Percentiles rank a stretch among this genome's conserved stretches.
phyloP scores from a whole-genome alignment of 2,329 filamentous ascomycete genomes.

The Huntiella bhutanensis region DNA sequence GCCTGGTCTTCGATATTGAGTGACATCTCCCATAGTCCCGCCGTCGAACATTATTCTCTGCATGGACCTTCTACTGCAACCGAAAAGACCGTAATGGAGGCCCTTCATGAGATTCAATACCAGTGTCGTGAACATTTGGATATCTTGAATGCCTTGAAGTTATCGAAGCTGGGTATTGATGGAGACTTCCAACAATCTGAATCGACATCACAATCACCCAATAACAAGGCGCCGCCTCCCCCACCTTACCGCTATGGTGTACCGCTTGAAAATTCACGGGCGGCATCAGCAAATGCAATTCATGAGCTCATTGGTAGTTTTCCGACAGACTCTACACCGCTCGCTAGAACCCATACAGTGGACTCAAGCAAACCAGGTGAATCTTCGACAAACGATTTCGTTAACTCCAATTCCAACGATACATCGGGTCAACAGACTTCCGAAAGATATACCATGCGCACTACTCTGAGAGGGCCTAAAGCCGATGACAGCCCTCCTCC shows the following conservation, averaged over 20 bases:
- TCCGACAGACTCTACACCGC: too few relatives aligned
- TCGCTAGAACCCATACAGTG: too few relatives aligned
- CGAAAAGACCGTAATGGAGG: slow-evolving; percentile 65
- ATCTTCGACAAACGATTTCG: background rate
- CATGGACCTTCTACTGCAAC: slow-evolving; percentile 61
- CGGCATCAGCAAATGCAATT: too few relatives aligned
- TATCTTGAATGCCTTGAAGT: slow-evolving; percentile 60
- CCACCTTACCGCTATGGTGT: background rate
- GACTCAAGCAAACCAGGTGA: background rate
- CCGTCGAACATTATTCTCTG: slow-evolving; percentile 32
- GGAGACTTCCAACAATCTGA: background rate
- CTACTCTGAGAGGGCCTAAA: slow-evolving; percentile 35
- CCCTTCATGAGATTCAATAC: slow-evolving; percentile 62
- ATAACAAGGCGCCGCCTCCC: background rate
- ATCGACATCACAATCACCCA: background rate
- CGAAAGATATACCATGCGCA: slow-evolving; percentile 42
- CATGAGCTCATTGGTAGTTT: too few relatives aligned
- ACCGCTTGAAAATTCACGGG: background rate
- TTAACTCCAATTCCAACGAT: background rate
- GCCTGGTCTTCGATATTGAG: slow-evolving; percentile 41
- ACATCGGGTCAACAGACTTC: slow-evolving; percentile 23
- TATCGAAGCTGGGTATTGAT: slow-evolving; percentile 29
- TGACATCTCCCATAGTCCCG: background rate
- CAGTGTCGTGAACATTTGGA: slow-evolving; percentile 91
- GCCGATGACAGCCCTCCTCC: slow-evolving; percentile 22